phyloP scores from a whole-genome alignment of 306 rosid species.

The Cucurbita maxima region DNA sequence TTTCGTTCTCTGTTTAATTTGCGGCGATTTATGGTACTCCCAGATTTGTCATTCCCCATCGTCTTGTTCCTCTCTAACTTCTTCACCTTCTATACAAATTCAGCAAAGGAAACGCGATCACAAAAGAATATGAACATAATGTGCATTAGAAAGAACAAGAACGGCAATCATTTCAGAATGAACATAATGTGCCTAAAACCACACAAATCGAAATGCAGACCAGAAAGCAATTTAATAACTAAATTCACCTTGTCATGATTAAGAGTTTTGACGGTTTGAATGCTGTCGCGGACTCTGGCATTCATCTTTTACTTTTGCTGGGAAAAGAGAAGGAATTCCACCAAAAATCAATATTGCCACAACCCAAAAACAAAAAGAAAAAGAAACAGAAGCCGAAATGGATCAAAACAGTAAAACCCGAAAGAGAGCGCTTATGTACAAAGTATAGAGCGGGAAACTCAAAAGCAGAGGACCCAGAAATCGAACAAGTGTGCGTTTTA shows the following conservation, averaged over 20 bases:
- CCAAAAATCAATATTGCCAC: slow-evolving; percentile 14
- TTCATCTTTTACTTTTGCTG: slow-evolving; percentile 31
- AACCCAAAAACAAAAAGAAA: neutral
- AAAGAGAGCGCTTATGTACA: slow-evolving; percentile 18
- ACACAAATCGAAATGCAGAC: neutral
- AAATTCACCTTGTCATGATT: slow-evolving; percentile 38
- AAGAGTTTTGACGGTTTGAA: slow-evolving; percentile 45
- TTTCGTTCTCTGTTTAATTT: slow-evolving; percentile 66
- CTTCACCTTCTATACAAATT: slow-evolving; percentile 44
- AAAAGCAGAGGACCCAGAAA: slow-evolving; percentile 20
- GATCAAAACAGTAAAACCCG: slow-evolving; percentile 5
- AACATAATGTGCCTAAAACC: neutral
- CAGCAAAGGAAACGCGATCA: slow-evolving; percentile 13
- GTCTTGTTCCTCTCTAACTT: slow-evolving; percentile 49
- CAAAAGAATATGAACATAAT: neutral
- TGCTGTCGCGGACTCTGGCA: slow-evolving; percentile 41
- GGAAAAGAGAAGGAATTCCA: slow-evolving; percentile 24
- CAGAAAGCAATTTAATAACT: slow-evolving; percentile 10
- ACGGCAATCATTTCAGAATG: neutral
- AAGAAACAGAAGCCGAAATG: neutral
- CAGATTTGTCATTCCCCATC: slow-evolving; percentile 32
- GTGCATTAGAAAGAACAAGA: neutral
- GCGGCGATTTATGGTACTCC: slow-evolving; percentile 35
- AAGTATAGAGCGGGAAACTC: slow-evolving; percentile 60
- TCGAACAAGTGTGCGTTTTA: slow-evolving; percentile 5